Percentiles rank a stretch among this genome's conserved stretches.
These are phyloP conservation scores for Lagenidium sp. DNA, from an alignment of 352 stramenopile genomes.

Conservation along the genomic window DNA sequence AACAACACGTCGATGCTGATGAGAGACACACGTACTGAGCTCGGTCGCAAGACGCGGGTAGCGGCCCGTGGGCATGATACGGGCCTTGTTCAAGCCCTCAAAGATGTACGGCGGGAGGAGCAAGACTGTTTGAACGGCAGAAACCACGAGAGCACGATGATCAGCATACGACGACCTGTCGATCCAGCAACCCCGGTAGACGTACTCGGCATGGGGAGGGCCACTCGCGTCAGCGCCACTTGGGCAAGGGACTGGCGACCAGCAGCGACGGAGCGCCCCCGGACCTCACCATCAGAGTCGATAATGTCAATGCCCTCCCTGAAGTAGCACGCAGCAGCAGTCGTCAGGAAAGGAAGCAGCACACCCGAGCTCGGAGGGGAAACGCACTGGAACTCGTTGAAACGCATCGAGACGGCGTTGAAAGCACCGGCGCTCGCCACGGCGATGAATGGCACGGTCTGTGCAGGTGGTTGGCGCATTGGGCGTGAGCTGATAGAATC, in stretches of 20 bases:
- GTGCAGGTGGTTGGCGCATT: neutral
- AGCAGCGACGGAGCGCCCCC: conserved; percentile 66
- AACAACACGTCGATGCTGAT: neutral
- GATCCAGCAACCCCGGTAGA: neutral
- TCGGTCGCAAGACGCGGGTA: conserved; percentile 71
- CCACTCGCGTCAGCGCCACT: conserved; percentile 70
- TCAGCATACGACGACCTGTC: neutral
- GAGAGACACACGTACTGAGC: conserved; percentile 33
- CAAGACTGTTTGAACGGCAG: conserved; percentile 31
- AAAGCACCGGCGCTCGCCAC: conserved; percentile 76
- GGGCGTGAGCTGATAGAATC: too few relatives aligned
- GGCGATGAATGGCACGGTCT: conserved; percentile 81
- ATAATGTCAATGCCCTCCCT: conserved; percentile 83
- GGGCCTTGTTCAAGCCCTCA: conserved; percentile 63
- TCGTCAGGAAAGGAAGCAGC: too few relatives aligned
- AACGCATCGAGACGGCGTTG: conserved; percentile 85
- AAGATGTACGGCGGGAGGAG: conserved; percentile 77
- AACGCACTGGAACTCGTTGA: conserved; percentile 76
- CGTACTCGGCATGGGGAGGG: conserved; percentile 74
- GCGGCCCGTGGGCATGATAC: conserved; percentile 59
- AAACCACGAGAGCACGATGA: neutral
- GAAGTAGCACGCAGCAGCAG: neutral
- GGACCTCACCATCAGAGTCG: conserved; percentile 66
- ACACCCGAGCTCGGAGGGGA: too few relatives aligned
- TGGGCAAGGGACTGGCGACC: conserved; percentile 74